Base-by-base conservation (phyloP, 345 rosid species). In the Heritiera fomes region DNA sequence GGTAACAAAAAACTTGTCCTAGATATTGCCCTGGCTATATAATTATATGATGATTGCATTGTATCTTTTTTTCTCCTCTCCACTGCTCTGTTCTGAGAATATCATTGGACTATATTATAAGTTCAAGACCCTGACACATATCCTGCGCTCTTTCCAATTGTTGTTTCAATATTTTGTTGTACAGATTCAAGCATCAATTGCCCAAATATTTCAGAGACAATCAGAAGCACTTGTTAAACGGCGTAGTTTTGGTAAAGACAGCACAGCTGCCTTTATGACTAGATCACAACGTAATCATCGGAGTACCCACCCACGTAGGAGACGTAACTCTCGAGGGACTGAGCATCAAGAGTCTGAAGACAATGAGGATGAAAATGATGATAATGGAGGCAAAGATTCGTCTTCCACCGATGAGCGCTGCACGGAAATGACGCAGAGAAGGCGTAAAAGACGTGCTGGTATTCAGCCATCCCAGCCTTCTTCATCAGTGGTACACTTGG, bases 171-270 rank as follows among this genome's bases (percentile, higher is more conserved):
- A 47, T 40, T 82, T 76, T 78, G 7, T 81, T 83, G 76, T 85
- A 77, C 84, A 95, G 98, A 91, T 95, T 83, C 99, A 95, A 92
- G 96, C 78, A 83, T 91, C 97, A 67, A 95, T 95, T 81, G 99
- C 98, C 59, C 90, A 92, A 84, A 87, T 93, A 81, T 85, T 90
- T 40, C 93, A 88, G 81, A 81, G 89, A 53, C 99, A 95, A 81
- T 87, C 98, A 53, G 95, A 92, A 82, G 96, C 94, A 77, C 82
- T 93, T 3, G 91, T 76, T 67, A 92, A 86, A 86, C 89, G 88
- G 81, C 96, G 86, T 59, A 55, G 91, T 38, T 45, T 71, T 52
- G 91, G 91, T 62, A 94, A 91, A 87, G 96, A 91, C 6, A 52
- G 86, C 40, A 61, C 83, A 5, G 80, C 84, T 77, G 64, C 75